phyloP scores from a whole-genome alignment of 164 flowering plant species.

The Chimonanthus salicifolius region DNA sequence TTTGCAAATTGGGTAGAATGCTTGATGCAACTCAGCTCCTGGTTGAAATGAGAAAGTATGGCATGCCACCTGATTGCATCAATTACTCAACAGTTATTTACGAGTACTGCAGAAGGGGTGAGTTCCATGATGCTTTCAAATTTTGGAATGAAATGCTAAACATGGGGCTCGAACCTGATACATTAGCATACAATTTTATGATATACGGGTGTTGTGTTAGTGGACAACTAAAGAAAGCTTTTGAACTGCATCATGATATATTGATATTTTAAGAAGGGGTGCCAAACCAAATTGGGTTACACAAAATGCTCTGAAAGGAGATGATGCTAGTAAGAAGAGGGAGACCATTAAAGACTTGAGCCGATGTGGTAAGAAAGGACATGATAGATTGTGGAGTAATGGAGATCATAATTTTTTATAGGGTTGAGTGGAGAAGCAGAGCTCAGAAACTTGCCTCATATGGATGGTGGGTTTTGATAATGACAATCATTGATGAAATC shows the following conservation, averaged over 20 bases:
- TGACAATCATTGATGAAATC: no score
- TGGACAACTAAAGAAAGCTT: slow-evolving; percentile 53
- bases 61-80: slow-evolving; percentile 66
- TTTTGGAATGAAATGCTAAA: slow-evolving; percentile 70
- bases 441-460: no score
- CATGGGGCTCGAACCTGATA: slow-evolving; percentile 61
- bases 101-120: slow-evolving; percentile 53
- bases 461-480: no score
- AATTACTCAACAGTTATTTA: slow-evolving; percentile 74
- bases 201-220: slow-evolving; percentile 62
- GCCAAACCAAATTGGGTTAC: slow-evolving; percentile 33
- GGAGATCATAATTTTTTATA: no score
- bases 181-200: slow-evolving; percentile 61
- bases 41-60: slow-evolving; percentile 47
- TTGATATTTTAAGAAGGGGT: slow-evolving; percentile 45
- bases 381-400: no score
- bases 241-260: slow-evolving; percentile 65
- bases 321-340: not conserved
- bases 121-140: slow-evolving; percentile 46
- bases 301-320: slow-evolving; percentile 19
- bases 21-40: slow-evolving; percentile 50
- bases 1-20: slow-evolving; percentile 59
- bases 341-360: no score
- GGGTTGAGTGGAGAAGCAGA: no score
- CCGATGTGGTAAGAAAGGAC: no score